These are phyloP conservation scores for Dovyalis caffra DNA, from an alignment of 345 rosid species.

Conservation along the genomic window DNA sequence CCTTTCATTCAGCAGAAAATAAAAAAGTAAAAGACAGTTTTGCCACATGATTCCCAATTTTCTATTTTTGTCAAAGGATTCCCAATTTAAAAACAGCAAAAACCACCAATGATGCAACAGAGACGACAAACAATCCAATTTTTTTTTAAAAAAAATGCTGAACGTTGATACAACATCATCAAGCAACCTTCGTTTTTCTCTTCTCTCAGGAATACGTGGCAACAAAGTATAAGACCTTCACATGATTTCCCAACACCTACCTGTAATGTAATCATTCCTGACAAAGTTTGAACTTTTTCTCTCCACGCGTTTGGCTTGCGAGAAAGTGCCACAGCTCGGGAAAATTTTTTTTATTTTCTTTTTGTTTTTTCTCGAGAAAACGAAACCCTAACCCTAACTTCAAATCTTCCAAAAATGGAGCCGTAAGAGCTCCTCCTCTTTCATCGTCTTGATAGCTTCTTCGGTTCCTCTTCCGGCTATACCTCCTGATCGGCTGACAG, in stretches of 20 bases:
- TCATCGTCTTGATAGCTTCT: neutral
- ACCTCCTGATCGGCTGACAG: slow-evolving; percentile 13
- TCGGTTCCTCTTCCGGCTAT: slow-evolving; percentile 17
- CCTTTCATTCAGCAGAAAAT: no score
- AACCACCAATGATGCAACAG: no score
- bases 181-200: neutral
- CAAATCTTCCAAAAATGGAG: slow-evolving; percentile 17
- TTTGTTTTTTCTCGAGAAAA: slow-evolving; percentile 12
- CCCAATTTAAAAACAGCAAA: no score
- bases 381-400: slow-evolving; percentile 27
- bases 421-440: neutral
- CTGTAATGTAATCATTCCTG: neutral
- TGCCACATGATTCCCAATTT: no score
- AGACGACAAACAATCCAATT: no score
- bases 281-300: slow-evolving; percentile 24
- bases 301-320: slow-evolving; percentile 43
- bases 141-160: neutral
- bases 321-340: slow-evolving; percentile 42
- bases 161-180: no score
- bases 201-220: neutral
- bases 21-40: no score
- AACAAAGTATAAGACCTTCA: slow-evolving; percentile 10
- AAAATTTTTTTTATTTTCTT: slow-evolving; percentile 29
- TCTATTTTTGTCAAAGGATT: no score
- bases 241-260: neutral